Evolutionary conservation across 139 green algal species (phyloP).

Genomic region (Chlorella sp.): DNA sequence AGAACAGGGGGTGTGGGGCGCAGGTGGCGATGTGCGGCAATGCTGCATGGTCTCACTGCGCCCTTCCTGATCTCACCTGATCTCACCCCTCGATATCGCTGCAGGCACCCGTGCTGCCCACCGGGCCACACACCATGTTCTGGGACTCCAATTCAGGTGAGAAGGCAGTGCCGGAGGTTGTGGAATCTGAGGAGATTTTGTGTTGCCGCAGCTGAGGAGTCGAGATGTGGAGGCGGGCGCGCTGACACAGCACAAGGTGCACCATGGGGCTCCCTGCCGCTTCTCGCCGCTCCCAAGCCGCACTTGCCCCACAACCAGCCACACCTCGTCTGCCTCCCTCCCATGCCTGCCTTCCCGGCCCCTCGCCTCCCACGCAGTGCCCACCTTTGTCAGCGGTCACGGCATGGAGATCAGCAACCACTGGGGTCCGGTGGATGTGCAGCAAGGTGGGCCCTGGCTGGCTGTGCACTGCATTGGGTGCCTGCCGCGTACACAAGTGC

Average conservation of each 20-base stretch:
- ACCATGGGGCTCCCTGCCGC: background rate
- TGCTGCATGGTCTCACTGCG: too few relatives aligned
- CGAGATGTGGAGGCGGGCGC: background rate
- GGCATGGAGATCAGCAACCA: conserved; percentile 61
- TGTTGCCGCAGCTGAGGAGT: background rate
- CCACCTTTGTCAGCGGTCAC: conserved; percentile 47
- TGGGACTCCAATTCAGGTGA: conserved; percentile 52
- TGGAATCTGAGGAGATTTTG: background rate
- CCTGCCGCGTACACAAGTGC: background rate
- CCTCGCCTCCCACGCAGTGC: background rate
- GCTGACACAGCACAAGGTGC: background rate
- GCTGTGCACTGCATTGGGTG: background rate
- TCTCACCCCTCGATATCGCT: background rate
- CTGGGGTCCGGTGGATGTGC: conserved; percentile 58
- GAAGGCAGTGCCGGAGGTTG: background rate
- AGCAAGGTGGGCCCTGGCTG: conserved; percentile 9
- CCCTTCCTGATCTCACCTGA: too few relatives aligned
- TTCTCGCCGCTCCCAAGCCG: background rate
- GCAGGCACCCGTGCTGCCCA: conserved; percentile 55
- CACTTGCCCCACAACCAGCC: background rate
- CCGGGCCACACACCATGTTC: conserved; percentile 39
- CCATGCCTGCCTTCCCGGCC: background rate
- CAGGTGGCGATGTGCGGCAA: too few relatives aligned
- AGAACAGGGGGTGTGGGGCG: too few relatives aligned
- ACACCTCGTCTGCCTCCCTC: background rate